Conservation (phyloP, 148 eudicot species). For the Rhododendron simsii region DNA sequence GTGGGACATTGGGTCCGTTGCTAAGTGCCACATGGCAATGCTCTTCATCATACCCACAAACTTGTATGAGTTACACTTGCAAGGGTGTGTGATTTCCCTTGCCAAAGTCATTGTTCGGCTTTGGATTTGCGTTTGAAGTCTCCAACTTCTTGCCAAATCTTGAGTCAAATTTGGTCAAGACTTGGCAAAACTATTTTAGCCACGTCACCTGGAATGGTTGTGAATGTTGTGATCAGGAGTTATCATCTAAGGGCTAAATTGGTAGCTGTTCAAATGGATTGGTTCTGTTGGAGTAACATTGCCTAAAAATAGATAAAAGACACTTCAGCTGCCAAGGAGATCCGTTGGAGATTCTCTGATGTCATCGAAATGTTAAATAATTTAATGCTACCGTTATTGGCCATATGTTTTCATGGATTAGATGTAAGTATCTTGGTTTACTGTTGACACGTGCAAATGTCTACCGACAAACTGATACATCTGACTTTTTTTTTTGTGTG, state of each 20-base stretch:
- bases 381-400: neutral
- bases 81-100: neutral
- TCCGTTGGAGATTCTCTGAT: neutral
- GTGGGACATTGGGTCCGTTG: neutral
- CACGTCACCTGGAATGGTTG: neutral
- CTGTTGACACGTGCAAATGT: neutral
- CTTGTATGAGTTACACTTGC: neutral
- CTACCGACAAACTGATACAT: conserved; percentile 5
- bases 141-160: neutral
- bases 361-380: neutral
- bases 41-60: neutral
- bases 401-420: neutral
- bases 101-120: neutral
- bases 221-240: neutral
- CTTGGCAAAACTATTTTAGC: neutral
- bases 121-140: neutral
- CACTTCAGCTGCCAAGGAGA: neutral
- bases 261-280: neutral
- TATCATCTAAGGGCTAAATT: neutral
- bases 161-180: neutral
- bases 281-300: neutral
- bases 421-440: neutral
- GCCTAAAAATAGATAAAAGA: neutral
- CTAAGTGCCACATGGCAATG: neutral
- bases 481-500: neutral